Conservation (phyloP, 345 rosid species). For the Pistacia vera region DNA sequence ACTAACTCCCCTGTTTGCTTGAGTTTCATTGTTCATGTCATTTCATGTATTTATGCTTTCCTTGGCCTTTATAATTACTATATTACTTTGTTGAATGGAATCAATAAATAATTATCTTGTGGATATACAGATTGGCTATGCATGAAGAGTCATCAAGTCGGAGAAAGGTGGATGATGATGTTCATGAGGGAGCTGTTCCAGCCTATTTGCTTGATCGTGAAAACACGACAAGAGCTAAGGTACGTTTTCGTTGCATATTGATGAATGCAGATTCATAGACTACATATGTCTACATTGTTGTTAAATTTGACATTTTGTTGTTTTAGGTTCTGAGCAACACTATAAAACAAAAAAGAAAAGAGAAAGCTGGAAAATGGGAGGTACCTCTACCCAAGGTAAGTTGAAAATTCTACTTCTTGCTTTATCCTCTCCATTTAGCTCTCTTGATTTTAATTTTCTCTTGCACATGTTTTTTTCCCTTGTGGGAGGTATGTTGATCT, state of each 20-base stretch:
- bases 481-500: not conserved
- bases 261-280: not conserved
- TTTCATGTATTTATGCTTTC: not conserved
- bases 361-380: slow-evolving; percentile 97
- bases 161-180: slow-evolving; percentile 85
- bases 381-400: slow-evolving; percentile 90
- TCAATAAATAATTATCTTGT: slow-evolving; percentile 6
- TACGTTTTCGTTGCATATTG: slow-evolving; percentile 14
- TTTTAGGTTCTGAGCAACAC: slow-evolving; percentile 86
- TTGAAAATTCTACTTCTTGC: not conserved
- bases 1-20: not conserved
- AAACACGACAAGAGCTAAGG: slow-evolving; percentile 81
- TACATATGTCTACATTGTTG: not conserved
- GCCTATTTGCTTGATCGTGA: slow-evolving; percentile 97
- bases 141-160: slow-evolving; percentile 87
- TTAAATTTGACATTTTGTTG: slow-evolving; percentile 7
- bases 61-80: not conserved
- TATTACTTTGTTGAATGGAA: not conserved
- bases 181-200: slow-evolving; percentile 94
- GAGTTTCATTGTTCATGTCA: not conserved
- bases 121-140: slow-evolving; percentile 67
- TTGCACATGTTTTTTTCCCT: not conserved
- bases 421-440: not conserved
- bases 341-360: slow-evolving; percentile 94
- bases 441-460: not conserved